phyloP scores from a whole-genome alignment of 2,329 filamentous ascomycete species.

The Raffaelea ambrosiae region DNA sequence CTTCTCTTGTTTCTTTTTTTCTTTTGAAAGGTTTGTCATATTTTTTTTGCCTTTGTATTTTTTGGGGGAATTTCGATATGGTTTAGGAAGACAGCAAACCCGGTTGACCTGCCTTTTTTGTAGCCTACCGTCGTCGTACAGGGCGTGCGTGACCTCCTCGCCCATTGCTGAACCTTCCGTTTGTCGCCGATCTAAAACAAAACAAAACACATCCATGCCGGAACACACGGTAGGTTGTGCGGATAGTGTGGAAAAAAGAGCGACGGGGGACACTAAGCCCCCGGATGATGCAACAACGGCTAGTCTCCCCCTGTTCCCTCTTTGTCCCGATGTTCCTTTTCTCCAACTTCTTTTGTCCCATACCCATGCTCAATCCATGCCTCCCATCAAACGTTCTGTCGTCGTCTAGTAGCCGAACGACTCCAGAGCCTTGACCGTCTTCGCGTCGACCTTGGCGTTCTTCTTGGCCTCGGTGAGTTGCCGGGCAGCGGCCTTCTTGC shows the following conservation, averaged over 20 bases:
- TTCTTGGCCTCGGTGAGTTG: constrained; percentile 90
- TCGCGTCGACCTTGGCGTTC: constrained; percentile 76
- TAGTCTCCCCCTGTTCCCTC: neutral
- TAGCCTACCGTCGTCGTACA: constrained; percentile 7
- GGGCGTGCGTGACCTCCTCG: constrained; percentile 3
- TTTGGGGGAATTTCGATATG: neutral
- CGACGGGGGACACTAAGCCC: neutral
- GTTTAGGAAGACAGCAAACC: neutral
- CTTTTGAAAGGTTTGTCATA: constrained; percentile 6
- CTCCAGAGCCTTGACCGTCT: constrained; percentile 83
- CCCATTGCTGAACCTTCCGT: constrained; percentile 5
- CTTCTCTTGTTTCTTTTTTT: neutral
- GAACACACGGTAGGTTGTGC: neutral
- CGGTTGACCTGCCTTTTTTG: constrained; percentile 2
- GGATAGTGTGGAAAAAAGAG: neutral
- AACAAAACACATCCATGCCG: constrained; percentile 9
- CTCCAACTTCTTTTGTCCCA: neutral
- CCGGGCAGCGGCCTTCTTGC: constrained; percentile 94
- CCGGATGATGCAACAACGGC: neutral
- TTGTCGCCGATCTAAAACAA: constrained; percentile 8
- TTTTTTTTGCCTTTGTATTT: constrained; percentile 3
- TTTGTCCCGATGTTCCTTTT: neutral
- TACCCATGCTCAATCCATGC: too few relatives aligned
- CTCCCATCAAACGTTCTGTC: too few relatives aligned
- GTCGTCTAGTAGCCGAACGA: constrained; percentile 75